Evolutionary conservation across 352 stramenopile genomes (phyloP).

Genomic region (Pythium guiyangense): DNA sequence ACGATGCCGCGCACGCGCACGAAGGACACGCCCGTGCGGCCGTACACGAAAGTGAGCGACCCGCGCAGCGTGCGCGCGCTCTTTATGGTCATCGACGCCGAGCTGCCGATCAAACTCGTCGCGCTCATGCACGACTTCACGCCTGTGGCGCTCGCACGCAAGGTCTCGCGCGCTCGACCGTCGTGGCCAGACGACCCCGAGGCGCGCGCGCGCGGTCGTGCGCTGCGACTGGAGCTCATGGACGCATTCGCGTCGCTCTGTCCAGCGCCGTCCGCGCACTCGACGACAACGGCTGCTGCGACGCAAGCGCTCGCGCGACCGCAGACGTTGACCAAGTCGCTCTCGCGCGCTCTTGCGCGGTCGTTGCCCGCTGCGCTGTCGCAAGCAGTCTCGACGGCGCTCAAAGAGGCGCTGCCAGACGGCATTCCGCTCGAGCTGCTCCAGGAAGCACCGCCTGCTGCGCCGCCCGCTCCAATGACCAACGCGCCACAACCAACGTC

Average conservation of each 20-base stretch:
- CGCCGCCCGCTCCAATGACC: too few species aligned
- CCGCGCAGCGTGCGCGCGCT: background rate
- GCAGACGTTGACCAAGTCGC: slow-evolving; percentile 2
- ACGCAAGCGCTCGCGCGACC: background rate
- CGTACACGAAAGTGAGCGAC: slow-evolving; percentile 2
- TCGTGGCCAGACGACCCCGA: slow-evolving; percentile 1
- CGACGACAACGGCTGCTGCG: too few species aligned
- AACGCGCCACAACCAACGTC: too few species aligned
- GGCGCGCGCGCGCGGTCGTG: background rate
- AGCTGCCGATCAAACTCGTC: background rate
- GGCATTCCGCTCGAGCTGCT: background rate
- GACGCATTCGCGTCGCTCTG: background rate
- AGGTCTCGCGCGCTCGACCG: background rate
- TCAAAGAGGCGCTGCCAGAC: background rate
- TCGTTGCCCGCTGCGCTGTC: slow-evolving; percentile 1
- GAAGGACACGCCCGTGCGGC: background rate
- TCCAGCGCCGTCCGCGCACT: background rate
- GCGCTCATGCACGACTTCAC: slow-evolving; percentile 1
- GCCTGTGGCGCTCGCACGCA: background rate
- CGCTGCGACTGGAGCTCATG: background rate
- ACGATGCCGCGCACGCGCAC: background rate
- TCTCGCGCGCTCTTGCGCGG: background rate
- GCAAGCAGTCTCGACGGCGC: background rate
- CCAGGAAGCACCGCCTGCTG: background rate
- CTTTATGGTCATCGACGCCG: slow-evolving; percentile 1